phyloP scores from a whole-genome alignment of 768 basidiomycete genomes.

The Pseudohyphozyma bogoriensis region DNA sequence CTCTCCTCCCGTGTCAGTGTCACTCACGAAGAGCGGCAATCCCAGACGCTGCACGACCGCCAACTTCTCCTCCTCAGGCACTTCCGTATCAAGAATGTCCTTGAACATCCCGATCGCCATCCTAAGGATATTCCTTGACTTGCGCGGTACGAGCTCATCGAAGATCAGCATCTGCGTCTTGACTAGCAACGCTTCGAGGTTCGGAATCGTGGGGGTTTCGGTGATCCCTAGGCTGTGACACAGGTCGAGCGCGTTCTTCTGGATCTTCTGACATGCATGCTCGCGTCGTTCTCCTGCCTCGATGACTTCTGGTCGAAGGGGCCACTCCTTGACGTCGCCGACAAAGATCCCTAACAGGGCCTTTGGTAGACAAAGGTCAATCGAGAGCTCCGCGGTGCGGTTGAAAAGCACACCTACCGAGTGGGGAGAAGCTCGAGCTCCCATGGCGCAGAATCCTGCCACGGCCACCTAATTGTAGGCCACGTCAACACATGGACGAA shows the following conservation, averaged over 20 bases:
- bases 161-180: slow-evolving; percentile 11
- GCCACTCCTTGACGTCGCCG: background rate
- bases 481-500: background rate
- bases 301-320: background rate
- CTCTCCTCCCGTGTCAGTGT: too few relatives aligned
- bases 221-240: slow-evolving; percentile 1
- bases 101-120: slow-evolving; percentile 2
- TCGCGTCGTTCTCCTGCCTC: slow-evolving; percentile 10
- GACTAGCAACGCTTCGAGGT: slow-evolving; percentile 14
- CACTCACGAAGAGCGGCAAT: slow-evolving; percentile 1
- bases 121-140: background rate
- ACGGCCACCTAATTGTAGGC: background rate
- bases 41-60: background rate
- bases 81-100: slow-evolving; percentile 4
- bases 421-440: slow-evolving; percentile 12
- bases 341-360: slow-evolving; percentile 10
- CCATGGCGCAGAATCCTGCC: slow-evolving; percentile 18
- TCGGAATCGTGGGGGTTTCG: background rate
- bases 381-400: background rate
- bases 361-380: background rate
- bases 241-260: slow-evolving; percentile 6
- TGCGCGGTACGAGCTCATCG: slow-evolving; percentile 9
- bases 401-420: background rate
- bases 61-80: background rate
- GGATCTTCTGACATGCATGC: slow-evolving; percentile 4